Percentiles rank a stretch among this genome's conserved stretches.
phyloP scores from a whole-genome alignment of 345 rosid species.

The Alliaria petiolata region DNA sequence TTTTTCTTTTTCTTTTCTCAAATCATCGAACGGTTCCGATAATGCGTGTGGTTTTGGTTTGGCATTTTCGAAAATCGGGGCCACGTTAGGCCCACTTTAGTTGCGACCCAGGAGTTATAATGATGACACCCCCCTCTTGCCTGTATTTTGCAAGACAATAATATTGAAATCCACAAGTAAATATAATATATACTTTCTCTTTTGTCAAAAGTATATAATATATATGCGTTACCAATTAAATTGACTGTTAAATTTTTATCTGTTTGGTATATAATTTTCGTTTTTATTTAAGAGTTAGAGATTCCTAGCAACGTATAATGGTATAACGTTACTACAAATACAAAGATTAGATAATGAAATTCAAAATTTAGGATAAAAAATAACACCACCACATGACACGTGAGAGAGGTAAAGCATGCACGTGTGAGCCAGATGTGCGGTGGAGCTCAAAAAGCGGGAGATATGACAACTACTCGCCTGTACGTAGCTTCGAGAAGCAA shows the following conservation, averaged over 20 bases:
- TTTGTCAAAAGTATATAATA: neutral
- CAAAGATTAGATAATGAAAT: neutral
- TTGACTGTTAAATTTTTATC: too few relatives aligned
- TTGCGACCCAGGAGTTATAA: slow-evolving; percentile 4
- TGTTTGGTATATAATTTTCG: neutral
- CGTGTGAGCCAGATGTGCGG: slow-evolving; percentile 25
- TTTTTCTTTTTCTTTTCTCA: neutral
- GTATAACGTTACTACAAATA: neutral
- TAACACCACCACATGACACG: slow-evolving; percentile 4
- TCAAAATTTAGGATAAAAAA: neutral
- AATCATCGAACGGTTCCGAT: neutral
- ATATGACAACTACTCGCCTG: neutral
- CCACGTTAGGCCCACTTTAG: neutral
- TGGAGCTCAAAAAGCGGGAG: slow-evolving; percentile 17
- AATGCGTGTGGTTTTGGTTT: neutral
- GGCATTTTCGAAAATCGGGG: slow-evolving; percentile 2
- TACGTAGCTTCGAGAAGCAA: neutral
- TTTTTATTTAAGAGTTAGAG: neutral
- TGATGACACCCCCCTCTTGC: neutral
- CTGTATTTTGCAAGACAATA: neutral
- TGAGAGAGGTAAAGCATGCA: slow-evolving; percentile 11
- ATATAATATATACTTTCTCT: neutral
- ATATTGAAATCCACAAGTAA: neutral
- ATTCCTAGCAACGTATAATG: neutral
- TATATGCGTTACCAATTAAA: neutral